phyloP scores from a whole-genome alignment of 2,329 filamentous ascomycete species.

The Moelleriella libera region DNA sequence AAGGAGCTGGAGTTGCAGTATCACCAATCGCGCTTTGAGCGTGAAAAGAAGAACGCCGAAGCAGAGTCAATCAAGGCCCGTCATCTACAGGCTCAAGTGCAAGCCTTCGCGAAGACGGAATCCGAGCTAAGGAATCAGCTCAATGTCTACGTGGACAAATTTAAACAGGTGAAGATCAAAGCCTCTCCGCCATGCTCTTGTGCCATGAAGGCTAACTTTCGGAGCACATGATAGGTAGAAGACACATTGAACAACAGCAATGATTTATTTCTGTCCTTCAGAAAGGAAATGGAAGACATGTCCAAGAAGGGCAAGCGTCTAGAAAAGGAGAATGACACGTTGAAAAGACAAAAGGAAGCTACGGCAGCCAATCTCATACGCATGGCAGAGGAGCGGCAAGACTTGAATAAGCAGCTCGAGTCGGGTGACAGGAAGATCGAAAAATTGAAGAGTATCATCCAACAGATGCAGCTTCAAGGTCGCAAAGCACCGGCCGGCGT shows the following conservation, averaged over 20 bases:
- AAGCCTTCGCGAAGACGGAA: constrained; percentile 92
- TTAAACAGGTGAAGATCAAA: constrained; percentile 74
- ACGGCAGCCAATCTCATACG: constrained; percentile 91
- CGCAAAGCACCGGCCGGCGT: constrained; percentile 57
- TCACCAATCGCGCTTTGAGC: constrained; percentile 76
- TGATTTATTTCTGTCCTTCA: constrained; percentile 89
- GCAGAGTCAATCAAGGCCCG: constrained; percentile 66
- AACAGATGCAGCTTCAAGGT: constrained; percentile 91
- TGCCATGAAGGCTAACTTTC: not conserved
- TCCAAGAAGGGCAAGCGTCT: constrained; percentile 95
- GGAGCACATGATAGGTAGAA: constrained; percentile 55
- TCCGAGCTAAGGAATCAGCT: constrained; percentile 86
- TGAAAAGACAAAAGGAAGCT: constrained; percentile 85
- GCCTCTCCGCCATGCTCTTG: not conserved
- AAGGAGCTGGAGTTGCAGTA: constrained; percentile 95
- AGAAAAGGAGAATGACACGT: constrained; percentile 86
- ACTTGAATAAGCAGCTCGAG: constrained; percentile 54
- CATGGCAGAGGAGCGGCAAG: constrained; percentile 91
- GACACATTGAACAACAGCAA: constrained; percentile 98
- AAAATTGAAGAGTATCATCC: constrained; percentile 86
- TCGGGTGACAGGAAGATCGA: constrained; percentile 58
- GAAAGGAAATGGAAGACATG: constrained; percentile 99
- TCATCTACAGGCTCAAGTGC: constrained; percentile 79
- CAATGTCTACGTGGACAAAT: constrained; percentile 98
- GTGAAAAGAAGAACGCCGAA: constrained; percentile 80